A percentile compares a stretch with the other conserved stretches of the same genome.
Evolutionary conservation across 202 grass and related monocot genomes (phyloP).

Genomic region (Hordeum pubiflorum): DNA sequence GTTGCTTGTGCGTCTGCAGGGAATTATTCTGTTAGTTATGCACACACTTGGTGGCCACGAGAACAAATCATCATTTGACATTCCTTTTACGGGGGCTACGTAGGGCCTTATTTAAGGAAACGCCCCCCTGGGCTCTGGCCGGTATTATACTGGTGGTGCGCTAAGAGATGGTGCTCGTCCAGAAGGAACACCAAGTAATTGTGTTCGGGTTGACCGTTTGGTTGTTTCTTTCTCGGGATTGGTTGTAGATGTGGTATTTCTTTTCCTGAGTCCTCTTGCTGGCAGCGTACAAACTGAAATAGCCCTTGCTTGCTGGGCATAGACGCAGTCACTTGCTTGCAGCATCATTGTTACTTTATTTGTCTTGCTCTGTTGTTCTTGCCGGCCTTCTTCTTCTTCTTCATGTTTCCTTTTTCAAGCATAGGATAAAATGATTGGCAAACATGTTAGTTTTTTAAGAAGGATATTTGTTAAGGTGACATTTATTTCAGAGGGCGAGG

Average conservation of each 20-base stretch:
- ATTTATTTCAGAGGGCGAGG: not conserved
- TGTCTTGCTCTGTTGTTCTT: constrained; percentile 7
- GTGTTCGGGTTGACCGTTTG: not conserved
- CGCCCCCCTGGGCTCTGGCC: not conserved
- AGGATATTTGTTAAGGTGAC: not conserved
- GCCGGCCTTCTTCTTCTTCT: not conserved
- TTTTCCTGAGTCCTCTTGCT: not conserved
- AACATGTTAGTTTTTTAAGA: not conserved
- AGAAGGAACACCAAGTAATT: constrained; percentile 7
- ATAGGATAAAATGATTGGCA: not conserved
- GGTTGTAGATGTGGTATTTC: not conserved
- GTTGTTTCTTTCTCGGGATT: not conserved
- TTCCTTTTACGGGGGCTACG: constrained; percentile 34
- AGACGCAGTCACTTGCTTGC: not conserved
- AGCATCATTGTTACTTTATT: constrained; percentile 5
- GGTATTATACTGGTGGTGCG: constrained; percentile 12
- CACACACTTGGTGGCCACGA: constrained; percentile 35
- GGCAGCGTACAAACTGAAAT: constrained; percentile 8
- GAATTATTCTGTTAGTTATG: constrained; percentile 46
- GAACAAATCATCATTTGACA: constrained; percentile 34
- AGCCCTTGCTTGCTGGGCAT: constrained; percentile 11
- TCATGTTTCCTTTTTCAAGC: not conserved
- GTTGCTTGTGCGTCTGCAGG: constrained; percentile 36
- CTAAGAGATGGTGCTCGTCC: constrained; percentile 9
- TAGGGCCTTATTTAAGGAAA: constrained; percentile 36